These are phyloP conservation scores for Suhomyces choctaworum DNA, from an alignment of 1,139 yeast genomes.

Conservation along the genomic window DNA sequence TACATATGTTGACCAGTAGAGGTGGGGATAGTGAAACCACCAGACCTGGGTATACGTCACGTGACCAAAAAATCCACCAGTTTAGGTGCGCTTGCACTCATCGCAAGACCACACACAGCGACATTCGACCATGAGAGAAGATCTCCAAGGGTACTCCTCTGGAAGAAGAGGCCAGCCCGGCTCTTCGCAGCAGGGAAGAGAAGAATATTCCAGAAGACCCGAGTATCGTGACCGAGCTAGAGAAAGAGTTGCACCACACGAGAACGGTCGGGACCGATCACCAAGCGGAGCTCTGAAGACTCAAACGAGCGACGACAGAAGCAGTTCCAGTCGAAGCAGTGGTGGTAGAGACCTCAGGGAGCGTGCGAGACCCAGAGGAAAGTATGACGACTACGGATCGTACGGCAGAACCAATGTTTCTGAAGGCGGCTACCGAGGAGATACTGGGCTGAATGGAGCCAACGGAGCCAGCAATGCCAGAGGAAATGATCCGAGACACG, in stretches of 20 bases:
- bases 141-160: conserved; percentile 12
- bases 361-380: neutral
- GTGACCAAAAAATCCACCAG: no score
- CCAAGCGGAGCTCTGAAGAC: conserved; percentile 7
- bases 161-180: conserved; percentile 10
- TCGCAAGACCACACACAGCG: no score
- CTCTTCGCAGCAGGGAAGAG: conserved; percentile 3
- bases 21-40: no score
- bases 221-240: conserved; percentile 14
- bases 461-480: conserved; percentile 2
- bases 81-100: no score
- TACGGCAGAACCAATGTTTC: neutral
- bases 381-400: conserved; percentile 9
- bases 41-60: no score
- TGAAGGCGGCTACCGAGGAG: neutral
- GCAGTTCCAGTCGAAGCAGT: neutral
- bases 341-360: neutral
- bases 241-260: conserved; percentile 11
- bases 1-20: no score
- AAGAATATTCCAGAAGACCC: conserved; percentile 10
- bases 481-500: neutral
- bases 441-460: neutral
- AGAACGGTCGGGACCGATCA: conserved; percentile 7
- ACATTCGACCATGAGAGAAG: conserved; percentile 8
- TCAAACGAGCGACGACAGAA: no score